Conservation (phyloP, 108 stramenopile species). For the Schizochytrium sp. region DNA sequence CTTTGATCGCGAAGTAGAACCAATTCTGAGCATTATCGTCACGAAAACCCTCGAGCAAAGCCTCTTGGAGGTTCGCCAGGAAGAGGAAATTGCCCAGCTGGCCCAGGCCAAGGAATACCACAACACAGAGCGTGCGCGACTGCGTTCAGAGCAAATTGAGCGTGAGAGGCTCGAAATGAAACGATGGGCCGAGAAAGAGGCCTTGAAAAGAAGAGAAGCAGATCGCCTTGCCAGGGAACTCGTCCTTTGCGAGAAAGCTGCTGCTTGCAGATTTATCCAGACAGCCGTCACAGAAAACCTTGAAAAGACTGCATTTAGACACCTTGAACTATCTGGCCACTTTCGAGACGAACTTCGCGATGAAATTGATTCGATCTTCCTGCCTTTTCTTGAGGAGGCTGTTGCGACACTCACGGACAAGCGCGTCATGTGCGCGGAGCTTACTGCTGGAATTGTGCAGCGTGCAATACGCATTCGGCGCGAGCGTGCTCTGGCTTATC, state of each 20-base stretch:
- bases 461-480: slow-evolving; percentile 56
- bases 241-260: slow-evolving; percentile 67
- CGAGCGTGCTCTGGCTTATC: slow-evolving; percentile 39
- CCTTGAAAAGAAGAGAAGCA: slow-evolving; percentile 6
- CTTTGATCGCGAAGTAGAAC: slow-evolving; percentile 74
- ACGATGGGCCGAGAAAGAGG: slow-evolving; percentile 61
- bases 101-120: slow-evolving; percentile 48
- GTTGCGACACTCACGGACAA: neutral
- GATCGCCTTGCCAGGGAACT: slow-evolving; percentile 61
- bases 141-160: slow-evolving; percentile 56
- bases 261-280: neutral
- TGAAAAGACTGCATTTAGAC: neutral
- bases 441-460: slow-evolving; percentile 43
- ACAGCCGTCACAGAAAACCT: neutral
- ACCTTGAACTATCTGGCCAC: slow-evolving; percentile 12
- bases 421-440: neutral
- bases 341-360: slow-evolving; percentile 35
- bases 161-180: slow-evolving; percentile 64
- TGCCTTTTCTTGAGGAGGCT: slow-evolving; percentile 40
- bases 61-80: slow-evolving; percentile 72
- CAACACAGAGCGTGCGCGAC: slow-evolving; percentile 53
- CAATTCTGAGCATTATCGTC: slow-evolving; percentile 73
- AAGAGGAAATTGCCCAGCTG: slow-evolving; percentile 69
- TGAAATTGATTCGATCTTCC: neutral
- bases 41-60: slow-evolving; percentile 78